Base-by-base conservation (phyloP, 2,329 filamentous ascomycete species). In the Fusarium nygamai region DNA sequence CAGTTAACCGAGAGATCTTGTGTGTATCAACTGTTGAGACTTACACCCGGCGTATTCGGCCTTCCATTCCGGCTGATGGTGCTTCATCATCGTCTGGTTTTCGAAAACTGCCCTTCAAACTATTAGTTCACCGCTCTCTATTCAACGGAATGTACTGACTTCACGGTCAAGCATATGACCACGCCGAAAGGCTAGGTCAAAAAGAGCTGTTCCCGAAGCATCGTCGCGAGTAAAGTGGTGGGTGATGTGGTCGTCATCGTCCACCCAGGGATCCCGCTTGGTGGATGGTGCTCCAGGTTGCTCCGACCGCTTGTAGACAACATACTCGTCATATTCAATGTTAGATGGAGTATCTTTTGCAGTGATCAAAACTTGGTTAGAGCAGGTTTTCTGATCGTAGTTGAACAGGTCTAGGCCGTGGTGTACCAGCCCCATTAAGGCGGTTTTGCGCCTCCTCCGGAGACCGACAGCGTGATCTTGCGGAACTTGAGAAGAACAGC, bases 311-410 rank as follows among this genome's bases (percentile, higher is more conserved):
- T 78, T 80, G 46, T 81, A 84, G 46, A 83, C 81, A 31, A 82
- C 82, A 54, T 83, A 83, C 72, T 83, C 82, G 39, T 83, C 82
- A 43, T 83, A 83, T 59, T 81, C 82, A 36, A 83, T 76, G 59
- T 81, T 80, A 29, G 82, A 83, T 39, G 72, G 73, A 11, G 77
- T 72, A 9, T 74, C 73, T 9, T 78, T 70, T 16, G 78, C 75
- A 11, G 73, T 78, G 51, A 83, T 75, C n/a, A 83, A 77, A 48
- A 83, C 77, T 57, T 81, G 80, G n/a, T 74, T 75, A 46, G 81
- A 79, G 50, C 81, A 78, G 53, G 74, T 70, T 41, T 76, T 72
- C 53, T 81, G 82, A 72, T 83, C 82, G 68, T 82, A 83, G 71
- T 81, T 81, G 71, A 83, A 83, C 34, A 83, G 79, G 67, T 83